Evolutionary conservation across 192 early-diverging fungal species (phyloP).

Genomic region (Allomyces javanicus): DNA sequence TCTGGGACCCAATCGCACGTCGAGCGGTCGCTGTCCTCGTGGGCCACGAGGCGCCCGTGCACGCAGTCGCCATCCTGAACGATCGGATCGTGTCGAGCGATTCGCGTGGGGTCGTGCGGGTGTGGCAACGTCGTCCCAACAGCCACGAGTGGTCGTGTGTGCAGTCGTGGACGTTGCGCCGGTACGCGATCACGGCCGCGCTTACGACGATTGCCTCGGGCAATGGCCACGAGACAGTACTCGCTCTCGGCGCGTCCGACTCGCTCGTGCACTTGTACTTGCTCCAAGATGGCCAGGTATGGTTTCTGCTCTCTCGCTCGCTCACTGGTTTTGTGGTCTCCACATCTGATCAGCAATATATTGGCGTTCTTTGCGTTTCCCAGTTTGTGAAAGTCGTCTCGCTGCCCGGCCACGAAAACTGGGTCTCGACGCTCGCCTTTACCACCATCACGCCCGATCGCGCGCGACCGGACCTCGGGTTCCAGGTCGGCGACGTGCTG

Average conservation of each 20-base stretch:
- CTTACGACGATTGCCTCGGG: constrained; percentile 19
- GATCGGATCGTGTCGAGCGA: constrained; percentile 1
- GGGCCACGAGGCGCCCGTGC: constrained; percentile 4
- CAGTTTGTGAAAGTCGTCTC: constrained; percentile 42
- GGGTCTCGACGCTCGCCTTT: constrained; percentile 68
- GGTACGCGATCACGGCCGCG: neutral
- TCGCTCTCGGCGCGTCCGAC: neutral
- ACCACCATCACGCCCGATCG: constrained; percentile 29
- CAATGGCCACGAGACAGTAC: constrained; percentile 14
- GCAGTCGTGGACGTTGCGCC: neutral
- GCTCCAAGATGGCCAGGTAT: neutral
- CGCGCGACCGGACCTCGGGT: constrained; percentile 15
- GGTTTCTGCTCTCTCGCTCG: neutral
- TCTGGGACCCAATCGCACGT: constrained; percentile 31
- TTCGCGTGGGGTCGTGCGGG: neutral
- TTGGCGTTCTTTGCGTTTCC: neutral
- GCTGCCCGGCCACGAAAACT: constrained; percentile 79
- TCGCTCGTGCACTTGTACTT: neutral
- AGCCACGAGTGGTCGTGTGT: neutral
- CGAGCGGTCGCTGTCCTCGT: constrained; percentile 15
- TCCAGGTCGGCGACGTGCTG: constrained; percentile 57
- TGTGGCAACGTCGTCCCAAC: neutral
- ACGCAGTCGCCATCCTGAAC: constrained; percentile 4
- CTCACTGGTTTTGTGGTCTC: neutral
- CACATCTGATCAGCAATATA: constrained; percentile 1